Conservation (phyloP, 2,329 filamentous ascomycete genomes). For the Cordyceps tenuipes region DNA sequence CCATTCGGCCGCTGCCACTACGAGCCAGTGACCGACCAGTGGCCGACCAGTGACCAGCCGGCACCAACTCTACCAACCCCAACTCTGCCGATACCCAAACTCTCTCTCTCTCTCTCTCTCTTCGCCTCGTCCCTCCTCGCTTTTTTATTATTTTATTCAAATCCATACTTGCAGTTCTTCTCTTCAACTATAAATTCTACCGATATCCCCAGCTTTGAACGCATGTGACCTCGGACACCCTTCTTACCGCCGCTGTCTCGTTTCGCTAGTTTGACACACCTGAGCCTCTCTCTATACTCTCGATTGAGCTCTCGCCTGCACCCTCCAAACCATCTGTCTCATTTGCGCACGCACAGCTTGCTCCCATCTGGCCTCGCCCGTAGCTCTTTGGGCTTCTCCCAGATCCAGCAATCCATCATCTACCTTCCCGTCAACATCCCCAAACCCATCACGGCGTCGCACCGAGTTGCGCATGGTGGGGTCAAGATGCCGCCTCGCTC, state of each 20-base stretch:
- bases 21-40: background rate
- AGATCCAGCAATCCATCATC: background rate
- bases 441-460: constrained; percentile 3
- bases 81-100: background rate
- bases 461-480: constrained; percentile 42
- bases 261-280: background rate
- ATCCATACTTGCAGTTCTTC: background rate
- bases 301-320: background rate
- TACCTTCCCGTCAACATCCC: background rate
- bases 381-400: background rate
- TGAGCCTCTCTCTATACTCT: background rate
- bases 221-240: background rate
- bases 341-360: background rate
- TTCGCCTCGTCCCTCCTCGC: constrained; percentile 1
- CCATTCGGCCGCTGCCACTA: background rate
- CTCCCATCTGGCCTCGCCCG: background rate
- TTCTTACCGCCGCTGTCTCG: background rate
- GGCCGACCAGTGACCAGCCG: background rate
- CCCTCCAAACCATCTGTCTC: background rate
- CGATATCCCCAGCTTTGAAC: background rate
- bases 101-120: background rate
- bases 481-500: constrained; percentile 81
- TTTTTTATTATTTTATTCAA: background rate
- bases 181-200: background rate
- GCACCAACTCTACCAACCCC: background rate